Evolutionary conservation across 441 rosid species (phyloP).

Genomic region (Pelargonium australe): DNA sequence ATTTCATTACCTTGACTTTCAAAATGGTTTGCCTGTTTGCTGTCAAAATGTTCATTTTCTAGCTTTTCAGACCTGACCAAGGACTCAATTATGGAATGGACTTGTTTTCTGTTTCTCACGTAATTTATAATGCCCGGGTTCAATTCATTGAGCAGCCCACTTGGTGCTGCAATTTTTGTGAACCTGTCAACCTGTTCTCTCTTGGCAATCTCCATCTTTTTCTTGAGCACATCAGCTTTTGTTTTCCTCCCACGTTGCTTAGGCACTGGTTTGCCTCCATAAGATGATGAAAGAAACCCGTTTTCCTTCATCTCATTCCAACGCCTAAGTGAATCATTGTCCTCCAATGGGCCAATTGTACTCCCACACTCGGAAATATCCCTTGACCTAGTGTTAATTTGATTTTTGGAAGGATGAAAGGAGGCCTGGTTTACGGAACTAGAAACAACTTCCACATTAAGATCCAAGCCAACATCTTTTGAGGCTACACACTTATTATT

Average conservation of each 20-base stretch:
- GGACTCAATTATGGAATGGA: slow-evolving; percentile 26
- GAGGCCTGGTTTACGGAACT: background rate
- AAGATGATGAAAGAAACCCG: slow-evolving; percentile 28
- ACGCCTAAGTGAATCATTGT: slow-evolving; percentile 26
- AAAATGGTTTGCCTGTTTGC: slow-evolving; percentile 10
- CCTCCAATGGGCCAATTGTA: slow-evolving; percentile 22
- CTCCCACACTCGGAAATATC: slow-evolving; percentile 3
- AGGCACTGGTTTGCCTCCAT: slow-evolving; percentile 22
- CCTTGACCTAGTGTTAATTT: background rate
- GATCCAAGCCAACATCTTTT: background rate
- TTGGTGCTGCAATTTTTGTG: slow-evolving; percentile 28
- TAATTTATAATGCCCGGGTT: slow-evolving; percentile 33
- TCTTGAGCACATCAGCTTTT: slow-evolving; percentile 12
- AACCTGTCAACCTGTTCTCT: slow-evolving; percentile 22
- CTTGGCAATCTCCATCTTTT: slow-evolving; percentile 22
- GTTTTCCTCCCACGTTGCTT: slow-evolving; percentile 21
- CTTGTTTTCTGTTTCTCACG: slow-evolving; percentile 28
- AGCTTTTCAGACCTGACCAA: slow-evolving; percentile 23
- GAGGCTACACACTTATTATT: background rate
- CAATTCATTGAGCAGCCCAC: slow-evolving; percentile 29
- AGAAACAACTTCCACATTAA: background rate
- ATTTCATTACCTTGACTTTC: slow-evolving; percentile 11
- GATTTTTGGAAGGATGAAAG: background rate
- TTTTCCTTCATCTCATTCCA: slow-evolving; percentile 37
- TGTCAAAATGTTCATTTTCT: background rate